Evolutionary conservation across 2,329 filamentous ascomycete genomes (phyloP).

Genomic region (Scytalidium sp.): DNA sequence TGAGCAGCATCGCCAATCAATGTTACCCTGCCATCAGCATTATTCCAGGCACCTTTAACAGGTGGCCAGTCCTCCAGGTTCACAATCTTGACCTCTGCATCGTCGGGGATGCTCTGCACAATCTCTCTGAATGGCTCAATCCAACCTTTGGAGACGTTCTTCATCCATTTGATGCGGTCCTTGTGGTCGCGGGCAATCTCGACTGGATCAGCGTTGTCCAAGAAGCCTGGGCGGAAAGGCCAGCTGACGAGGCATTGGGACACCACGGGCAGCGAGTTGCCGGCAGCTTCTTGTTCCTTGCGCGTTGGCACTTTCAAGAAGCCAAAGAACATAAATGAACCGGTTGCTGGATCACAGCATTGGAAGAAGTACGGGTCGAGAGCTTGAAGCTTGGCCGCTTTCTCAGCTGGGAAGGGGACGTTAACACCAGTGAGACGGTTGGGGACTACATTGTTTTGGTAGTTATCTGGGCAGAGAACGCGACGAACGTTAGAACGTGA

Average conservation of each 20-base stretch:
- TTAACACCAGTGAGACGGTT: slow-evolving; percentile 32
- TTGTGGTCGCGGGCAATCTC: slow-evolving; percentile 26
- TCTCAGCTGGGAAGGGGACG: slow-evolving; percentile 26
- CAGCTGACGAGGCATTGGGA: slow-evolving; percentile 38
- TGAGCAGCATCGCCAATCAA: slow-evolving; percentile 55
- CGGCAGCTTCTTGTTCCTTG: slow-evolving; percentile 22
- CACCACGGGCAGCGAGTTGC: slow-evolving; percentile 25
- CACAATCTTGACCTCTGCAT: slow-evolving; percentile 30
- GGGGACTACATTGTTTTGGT: slow-evolving; percentile 10
- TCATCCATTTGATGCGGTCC: slow-evolving; percentile 31
- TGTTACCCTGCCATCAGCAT: slow-evolving; percentile 35
- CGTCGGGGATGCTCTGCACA: slow-evolving; percentile 30
- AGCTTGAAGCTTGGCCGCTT: slow-evolving; percentile 25
- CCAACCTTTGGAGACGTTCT: slow-evolving; percentile 30
- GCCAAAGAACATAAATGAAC: slow-evolving; percentile 38
- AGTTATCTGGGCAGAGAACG: slow-evolving; percentile 21
- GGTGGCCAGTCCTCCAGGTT: slow-evolving; percentile 35
- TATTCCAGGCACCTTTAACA: slow-evolving; percentile 26
- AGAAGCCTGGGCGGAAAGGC: slow-evolving; percentile 36
- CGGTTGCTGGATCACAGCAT: slow-evolving; percentile 35
- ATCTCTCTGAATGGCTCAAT: slow-evolving; percentile 30
- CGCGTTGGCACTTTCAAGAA: slow-evolving; percentile 35
- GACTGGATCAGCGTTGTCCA: slow-evolving; percentile 24
- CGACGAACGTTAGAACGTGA: slow-evolving; percentile 34
- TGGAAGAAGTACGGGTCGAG: slow-evolving; percentile 40